These are phyloP conservation scores for Cicer chorassanicum DNA, from an alignment of 306 rosid species.

Conservation along the genomic window DNA sequence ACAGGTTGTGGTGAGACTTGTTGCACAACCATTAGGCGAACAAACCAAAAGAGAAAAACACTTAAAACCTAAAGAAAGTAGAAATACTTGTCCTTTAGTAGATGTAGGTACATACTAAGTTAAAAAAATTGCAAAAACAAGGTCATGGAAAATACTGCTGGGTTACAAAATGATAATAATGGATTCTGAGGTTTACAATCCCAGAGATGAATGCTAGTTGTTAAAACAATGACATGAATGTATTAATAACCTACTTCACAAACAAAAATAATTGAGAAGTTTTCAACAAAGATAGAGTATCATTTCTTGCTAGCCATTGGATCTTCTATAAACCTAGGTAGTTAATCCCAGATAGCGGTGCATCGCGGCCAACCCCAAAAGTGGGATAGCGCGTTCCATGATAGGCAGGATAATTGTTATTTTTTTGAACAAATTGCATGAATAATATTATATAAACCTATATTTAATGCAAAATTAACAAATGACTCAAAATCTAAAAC, in stretches of 20 bases:
- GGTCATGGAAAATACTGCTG: slow-evolving; percentile 30
- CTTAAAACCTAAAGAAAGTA: slow-evolving; percentile 9
- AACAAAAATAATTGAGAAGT: background rate
- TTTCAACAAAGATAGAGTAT: slow-evolving; percentile 5
- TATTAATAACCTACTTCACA: background rate
- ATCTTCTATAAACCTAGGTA: background rate
- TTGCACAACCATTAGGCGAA: background rate
- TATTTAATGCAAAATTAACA: too few relatives aligned
- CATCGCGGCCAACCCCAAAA: too few relatives aligned
- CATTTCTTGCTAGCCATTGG: slow-evolving; percentile 4
- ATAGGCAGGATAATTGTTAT: too few relatives aligned
- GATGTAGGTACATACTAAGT: background rate
- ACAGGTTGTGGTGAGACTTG: slow-evolving; percentile 5
- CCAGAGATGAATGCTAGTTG: background rate
- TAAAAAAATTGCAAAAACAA: slow-evolving; percentile 1
- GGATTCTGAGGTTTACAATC: slow-evolving; percentile 22
- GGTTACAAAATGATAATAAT: slow-evolving; percentile 17
- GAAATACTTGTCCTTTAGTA: slow-evolving; percentile 3
- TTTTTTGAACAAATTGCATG: too few relatives aligned
- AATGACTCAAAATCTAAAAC: too few relatives aligned
- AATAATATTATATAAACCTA: too few relatives aligned
- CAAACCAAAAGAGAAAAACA: slow-evolving; percentile 3
- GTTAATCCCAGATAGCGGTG: too few relatives aligned
- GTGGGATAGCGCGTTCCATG: too few relatives aligned
- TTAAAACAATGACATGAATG: background rate